A percentile compares a stretch with the other conserved stretches of the same genome.
phyloP scores from a whole-genome alignment of 2,329 filamentous ascomycete species.

The Cladophialophora psammophila region DNA sequence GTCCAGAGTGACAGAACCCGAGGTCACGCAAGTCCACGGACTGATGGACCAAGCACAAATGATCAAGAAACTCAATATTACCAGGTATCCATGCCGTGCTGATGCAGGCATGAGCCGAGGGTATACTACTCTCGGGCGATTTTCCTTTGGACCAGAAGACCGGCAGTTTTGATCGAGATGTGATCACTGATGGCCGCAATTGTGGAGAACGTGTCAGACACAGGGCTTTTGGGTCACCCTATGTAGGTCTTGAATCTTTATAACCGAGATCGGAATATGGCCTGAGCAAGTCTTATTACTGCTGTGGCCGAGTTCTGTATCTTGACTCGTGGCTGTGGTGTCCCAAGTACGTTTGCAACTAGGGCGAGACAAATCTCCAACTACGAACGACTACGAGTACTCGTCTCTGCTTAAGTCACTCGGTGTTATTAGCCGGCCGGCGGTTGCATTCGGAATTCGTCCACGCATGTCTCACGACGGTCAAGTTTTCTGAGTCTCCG shows the following conservation, averaged over 20 bases:
- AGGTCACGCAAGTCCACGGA: conserved; percentile 6
- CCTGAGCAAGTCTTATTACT: background rate
- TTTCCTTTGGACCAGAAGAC: background rate
- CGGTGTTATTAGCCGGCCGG: background rate
- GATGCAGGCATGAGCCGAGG: conserved; percentile 17
- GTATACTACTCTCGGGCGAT: conserved; percentile 13
- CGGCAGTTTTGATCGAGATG: background rate
- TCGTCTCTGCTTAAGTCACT: background rate
- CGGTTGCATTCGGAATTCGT: background rate
- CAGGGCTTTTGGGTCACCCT: background rate
- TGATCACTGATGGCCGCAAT: background rate
- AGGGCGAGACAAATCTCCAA: background rate
- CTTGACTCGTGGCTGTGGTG: background rate
- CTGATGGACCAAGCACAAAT: background rate
- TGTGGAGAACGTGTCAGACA: background rate
- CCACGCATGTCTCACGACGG: conserved; percentile 1
- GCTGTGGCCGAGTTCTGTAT: background rate
- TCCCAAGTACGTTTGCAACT: background rate
- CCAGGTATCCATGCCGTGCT: conserved; percentile 13
- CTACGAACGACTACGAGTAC: background rate
- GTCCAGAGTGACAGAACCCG: conserved; percentile 1
- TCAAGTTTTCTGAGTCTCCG: background rate
- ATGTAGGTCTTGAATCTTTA: background rate
- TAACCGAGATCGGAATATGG: conserved; percentile 1
- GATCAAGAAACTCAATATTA: background rate